Conservation (phyloP, 495 filamentous ascomycete species). For the Viridothelium virens region DNA sequence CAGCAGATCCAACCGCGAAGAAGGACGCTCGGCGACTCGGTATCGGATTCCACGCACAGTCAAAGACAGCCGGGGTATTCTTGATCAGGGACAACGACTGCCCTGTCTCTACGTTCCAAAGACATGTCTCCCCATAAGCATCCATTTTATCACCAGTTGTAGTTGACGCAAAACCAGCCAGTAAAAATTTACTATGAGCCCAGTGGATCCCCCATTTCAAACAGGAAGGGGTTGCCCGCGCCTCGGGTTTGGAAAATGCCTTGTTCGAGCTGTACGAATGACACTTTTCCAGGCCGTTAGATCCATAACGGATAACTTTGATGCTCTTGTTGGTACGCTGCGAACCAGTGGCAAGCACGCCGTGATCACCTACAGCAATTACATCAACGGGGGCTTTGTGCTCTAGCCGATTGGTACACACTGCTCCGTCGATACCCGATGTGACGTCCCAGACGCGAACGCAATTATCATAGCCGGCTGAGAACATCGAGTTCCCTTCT, state of each 20-base stretch:
- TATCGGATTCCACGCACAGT: slow-evolving; percentile 67
- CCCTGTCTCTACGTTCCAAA: slow-evolving; percentile 56
- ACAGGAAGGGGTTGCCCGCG: slow-evolving; percentile 59
- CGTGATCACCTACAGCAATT: slow-evolving; percentile 44
- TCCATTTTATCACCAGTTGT: slow-evolving; percentile 47
- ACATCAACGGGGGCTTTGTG: slow-evolving; percentile 67
- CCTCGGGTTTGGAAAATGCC: slow-evolving; percentile 34
- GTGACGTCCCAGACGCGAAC: slow-evolving; percentile 66
- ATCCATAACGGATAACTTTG: slow-evolving; percentile 17
- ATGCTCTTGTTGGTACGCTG: slow-evolving; percentile 38
- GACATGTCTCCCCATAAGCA: slow-evolving; percentile 58
- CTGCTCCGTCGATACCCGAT: slow-evolving; percentile 27
- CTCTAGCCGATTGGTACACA: slow-evolving; percentile 45
- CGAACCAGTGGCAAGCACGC: slow-evolving; percentile 47
- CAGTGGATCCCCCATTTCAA: slow-evolving; percentile 60
- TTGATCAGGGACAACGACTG: slow-evolving; percentile 39
- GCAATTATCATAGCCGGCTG: slow-evolving; percentile 71
- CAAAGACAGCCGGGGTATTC: slow-evolving; percentile 66
- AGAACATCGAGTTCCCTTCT: slow-evolving; percentile 52
- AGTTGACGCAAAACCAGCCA: slow-evolving; percentile 69
- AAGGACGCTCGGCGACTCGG: slow-evolving; percentile 48
- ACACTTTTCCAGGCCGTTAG: slow-evolving; percentile 14
- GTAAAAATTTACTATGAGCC: slow-evolving; percentile 49
- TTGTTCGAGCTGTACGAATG: slow-evolving; percentile 24
- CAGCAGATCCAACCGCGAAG: slow-evolving; percentile 46